Base-by-base conservation (phyloP, 345 rosid genomes). In the Citrus unshiu region DNA sequence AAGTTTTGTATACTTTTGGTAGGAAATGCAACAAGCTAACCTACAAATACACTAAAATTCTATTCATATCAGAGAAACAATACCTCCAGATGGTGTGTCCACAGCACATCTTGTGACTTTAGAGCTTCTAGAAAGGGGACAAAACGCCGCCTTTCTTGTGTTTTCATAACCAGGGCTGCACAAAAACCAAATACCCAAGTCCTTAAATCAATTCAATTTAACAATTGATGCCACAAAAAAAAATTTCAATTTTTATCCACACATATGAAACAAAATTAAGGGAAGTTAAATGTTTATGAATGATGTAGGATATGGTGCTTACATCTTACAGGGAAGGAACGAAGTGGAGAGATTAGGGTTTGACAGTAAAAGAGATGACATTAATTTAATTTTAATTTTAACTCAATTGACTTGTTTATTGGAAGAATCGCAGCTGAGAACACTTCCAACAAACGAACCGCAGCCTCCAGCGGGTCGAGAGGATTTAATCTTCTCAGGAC, bases 61-160 rank as follows among this genome's bases (percentile, higher is more conserved):
- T 19, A 24, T 60, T 46, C 27, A 16, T 19, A 74, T 14, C 29
- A 39, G 18, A 59, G 40, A 71, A 65, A 6, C 18, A 70, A n/a
- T 85, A 95, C 98, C 97, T 88, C 88, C 98, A 78, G 83, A 87
- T 1, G 97, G 88, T 25, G 90, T 82, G 78, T 88, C 90, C 43
- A 83, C 78, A 6, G 95, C 80, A 82, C 98, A 95, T 78, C 78
- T 86, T 63, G 83, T 83, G 74, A 70, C 72, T 81, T 64, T 80
- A 27, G 72, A 85, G 73, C 81, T 82, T 85, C 87, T 79, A 1
- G 77, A 71, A 84, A 18, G 46, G 9, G 89, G 81, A 59, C 43
- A 34, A 78, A n/a, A 75, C 60, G 70, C 54, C 13, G 77, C 75
- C 78, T 83, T 78, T 37, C 49, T 83, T 18, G 56, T 13, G 43